A percentile compares a stretch with the other conserved stretches of the same genome.
These are phyloP conservation scores for Tritrichomonas musculus DNA, from an alignment of 208 protist genomes.

Conservation along the genomic window DNA sequence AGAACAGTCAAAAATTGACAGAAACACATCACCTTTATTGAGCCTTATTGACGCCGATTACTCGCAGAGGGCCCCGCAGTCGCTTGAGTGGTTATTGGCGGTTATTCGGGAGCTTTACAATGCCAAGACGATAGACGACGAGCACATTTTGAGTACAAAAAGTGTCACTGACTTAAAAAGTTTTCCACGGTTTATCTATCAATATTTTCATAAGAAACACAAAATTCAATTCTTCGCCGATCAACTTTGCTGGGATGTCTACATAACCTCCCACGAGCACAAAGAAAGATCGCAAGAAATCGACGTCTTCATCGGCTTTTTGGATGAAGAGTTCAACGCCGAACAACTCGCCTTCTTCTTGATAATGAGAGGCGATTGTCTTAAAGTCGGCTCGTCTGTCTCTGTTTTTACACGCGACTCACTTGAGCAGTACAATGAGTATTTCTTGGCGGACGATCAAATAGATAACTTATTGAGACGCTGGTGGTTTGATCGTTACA, in stretches of 20 bases:
- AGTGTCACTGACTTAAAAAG: not conserved
- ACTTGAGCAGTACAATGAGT: not conserved
- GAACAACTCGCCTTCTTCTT: not conserved
- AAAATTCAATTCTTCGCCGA: not conserved
- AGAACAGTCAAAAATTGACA: not conserved
- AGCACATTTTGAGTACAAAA: not conserved
- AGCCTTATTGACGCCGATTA: not conserved
- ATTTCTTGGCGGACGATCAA: not conserved
- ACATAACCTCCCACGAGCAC: not conserved
- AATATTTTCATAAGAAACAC: not conserved
- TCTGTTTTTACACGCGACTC: not conserved
- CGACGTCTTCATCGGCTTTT: not conserved
- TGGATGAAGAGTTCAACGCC: not conserved
- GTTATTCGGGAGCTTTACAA: not conserved
- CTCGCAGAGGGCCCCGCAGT: not conserved
- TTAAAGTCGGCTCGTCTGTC: not conserved
- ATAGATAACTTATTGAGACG: not conserved
- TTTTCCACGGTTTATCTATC: not conserved
- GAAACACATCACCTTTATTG: not conserved
- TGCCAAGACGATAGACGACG: not conserved
- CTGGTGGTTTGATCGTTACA: not conserved
- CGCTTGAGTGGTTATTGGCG: not conserved
- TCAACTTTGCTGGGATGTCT: conserved; percentile 9
- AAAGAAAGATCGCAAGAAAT: not conserved
- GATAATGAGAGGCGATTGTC: not conserved